Percentiles rank a stretch among this genome's conserved stretches.
Conservation (phyloP, 2,329 filamentous ascomycete genomes). For the Aspergillus fischeri region DNA sequence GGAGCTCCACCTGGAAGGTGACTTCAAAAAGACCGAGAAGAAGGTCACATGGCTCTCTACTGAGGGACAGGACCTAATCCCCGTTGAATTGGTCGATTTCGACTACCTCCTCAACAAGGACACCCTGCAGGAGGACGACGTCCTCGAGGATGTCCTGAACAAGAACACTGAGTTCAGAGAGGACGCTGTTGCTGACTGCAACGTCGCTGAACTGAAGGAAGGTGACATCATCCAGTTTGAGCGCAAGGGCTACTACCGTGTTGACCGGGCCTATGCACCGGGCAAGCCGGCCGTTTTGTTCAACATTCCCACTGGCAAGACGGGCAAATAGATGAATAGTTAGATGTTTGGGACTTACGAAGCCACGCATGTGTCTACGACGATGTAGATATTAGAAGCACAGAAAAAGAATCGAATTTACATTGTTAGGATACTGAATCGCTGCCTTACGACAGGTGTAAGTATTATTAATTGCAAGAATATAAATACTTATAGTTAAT, state of each 20-base stretch:
- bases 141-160: conserved; percentile 78
- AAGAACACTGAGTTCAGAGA: conserved; percentile 69
- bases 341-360: conserved; percentile 1
- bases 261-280: conserved; percentile 62
- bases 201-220: conserved; percentile 71
- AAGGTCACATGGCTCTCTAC: conserved; percentile 91
- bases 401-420: not conserved
- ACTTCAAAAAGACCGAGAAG: conserved; percentile 93
- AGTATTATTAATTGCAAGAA: not conserved
- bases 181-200: conserved; percentile 74
- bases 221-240: conserved; percentile 95
- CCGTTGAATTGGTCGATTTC: conserved; percentile 86
- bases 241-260: conserved; percentile 84
- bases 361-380: not conserved
- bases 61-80: conserved; percentile 70
- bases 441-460: no score
- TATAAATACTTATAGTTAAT: no score
- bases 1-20: conserved; percentile 85
- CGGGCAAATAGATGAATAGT: conserved; percentile 25
- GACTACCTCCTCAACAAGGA: conserved; percentile 96
- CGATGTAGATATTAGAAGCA: not conserved
- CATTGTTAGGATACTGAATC: no score
- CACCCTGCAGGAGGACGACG: conserved; percentile 82
- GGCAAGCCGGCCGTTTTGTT: conserved; percentile 62
- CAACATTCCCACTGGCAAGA: conserved; percentile 65